Base-by-base conservation (phyloP, 208 protist genomes). In the Histomonas meleagridis region DNA sequence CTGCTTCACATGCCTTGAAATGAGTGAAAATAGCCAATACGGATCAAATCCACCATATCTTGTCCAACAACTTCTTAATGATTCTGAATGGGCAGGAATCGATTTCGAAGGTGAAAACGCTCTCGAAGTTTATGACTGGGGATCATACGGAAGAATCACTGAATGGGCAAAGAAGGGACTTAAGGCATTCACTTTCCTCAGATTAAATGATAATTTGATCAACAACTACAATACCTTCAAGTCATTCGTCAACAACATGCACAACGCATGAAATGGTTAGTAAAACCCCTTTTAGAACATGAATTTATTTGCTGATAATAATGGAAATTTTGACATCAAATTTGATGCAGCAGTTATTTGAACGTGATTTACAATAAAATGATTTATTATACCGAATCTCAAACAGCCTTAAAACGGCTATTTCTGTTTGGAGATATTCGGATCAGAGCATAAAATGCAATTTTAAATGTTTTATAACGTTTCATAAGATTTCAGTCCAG, bases 1-100 rank as follows among this genome's bases (percentile, higher is more conserved):
- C 43, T 76, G 65, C 65, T 76, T 76, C 18, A 76, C 65, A n/a
- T 76, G 65, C 65, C 32, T 76, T 38, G 65, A 76, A 76, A 76
- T 76, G 65, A 7, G 18, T 57, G 65, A 1, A n/a, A 35, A 4
- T 18, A 35, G 65, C 23, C 4, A 69, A 7, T 69, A 69, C 26
- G 26, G 62, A 14, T 76, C 65, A 26, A 76, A 76, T 76, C 65
- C 65, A 76, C 65, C 65, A 26, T 46, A 76, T 43, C 65, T 76
- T 76, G 65, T 76, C 23, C 18, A 43, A 46, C 65, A 76, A 76
- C 35, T 76, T 43, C 1, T 76, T 18, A 43, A 76, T 18, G 32
- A 38, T 46, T 26, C 32, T 16, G 5, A 35, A 43, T 46, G 65
- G 32, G 32, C 18, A 9, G 65, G 65, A 18, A 9, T 76, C 5